Percentiles rank a stretch among this genome's conserved stretches.
Conservation (phyloP, 2,329 filamentous ascomycete species). For the Colletotrichum gloeosporioides region DNA sequence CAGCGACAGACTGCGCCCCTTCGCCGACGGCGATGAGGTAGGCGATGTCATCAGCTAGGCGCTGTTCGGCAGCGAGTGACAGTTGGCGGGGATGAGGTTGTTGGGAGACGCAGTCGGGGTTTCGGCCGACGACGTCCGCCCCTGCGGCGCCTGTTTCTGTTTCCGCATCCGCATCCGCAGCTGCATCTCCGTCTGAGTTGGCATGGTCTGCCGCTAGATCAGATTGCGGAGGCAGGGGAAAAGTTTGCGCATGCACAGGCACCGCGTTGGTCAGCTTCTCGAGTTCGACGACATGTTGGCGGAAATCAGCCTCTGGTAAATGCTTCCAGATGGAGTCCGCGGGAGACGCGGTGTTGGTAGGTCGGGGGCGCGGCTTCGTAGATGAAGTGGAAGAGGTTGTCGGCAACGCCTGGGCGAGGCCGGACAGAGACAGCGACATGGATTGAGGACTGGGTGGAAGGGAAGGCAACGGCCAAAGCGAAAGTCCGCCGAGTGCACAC, state of each 20-base stretch:
- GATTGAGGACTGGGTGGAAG: not conserved
- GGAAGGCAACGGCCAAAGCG: not conserved
- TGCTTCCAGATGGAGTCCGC: slow-evolving; percentile 15
- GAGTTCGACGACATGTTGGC: slow-evolving; percentile 13
- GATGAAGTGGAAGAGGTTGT: not conserved
- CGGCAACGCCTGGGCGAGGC: not conserved
- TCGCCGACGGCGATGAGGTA: slow-evolving; percentile 20
- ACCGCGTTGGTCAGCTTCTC: slow-evolving; percentile 20
- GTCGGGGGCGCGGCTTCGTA: not conserved
- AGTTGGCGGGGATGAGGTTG: not conserved
- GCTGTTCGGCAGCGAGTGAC: slow-evolving; percentile 9
- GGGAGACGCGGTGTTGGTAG: slow-evolving; percentile 12
- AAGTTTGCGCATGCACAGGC: slow-evolving; percentile 9
- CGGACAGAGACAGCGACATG: slow-evolving; percentile 2
- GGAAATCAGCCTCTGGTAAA: slow-evolving; percentile 7
- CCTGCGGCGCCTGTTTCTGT: not conserved
- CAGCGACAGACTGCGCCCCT: slow-evolving; percentile 23
- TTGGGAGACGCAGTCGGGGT: not conserved
- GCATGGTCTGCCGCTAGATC: not conserved
- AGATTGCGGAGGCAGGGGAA: not conserved
- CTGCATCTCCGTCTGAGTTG: not conserved
- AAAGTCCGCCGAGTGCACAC: not conserved
- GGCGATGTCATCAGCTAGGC: slow-evolving; percentile 19
- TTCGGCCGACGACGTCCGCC: not conserved
- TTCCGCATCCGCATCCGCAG: not conserved